Percentiles rank a stretch among this genome's conserved stretches.
Conservation (phyloP, 202 grass and related monocot genomes). For the Schoenoplectus triqueter region DNA sequence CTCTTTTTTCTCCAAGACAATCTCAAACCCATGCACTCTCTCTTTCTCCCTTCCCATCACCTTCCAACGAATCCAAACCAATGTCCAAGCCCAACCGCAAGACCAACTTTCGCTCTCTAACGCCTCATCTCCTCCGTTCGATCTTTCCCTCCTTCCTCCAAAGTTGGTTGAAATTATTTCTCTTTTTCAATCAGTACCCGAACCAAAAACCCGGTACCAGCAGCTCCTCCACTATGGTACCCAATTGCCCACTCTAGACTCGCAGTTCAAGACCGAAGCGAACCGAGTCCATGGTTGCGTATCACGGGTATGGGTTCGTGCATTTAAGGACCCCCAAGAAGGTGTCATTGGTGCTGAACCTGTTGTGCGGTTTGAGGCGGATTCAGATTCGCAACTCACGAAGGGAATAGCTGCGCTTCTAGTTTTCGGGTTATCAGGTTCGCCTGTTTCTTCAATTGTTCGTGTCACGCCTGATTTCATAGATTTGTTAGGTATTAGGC, state of each 20-base stretch:
- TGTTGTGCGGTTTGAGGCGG: constrained; percentile 71
- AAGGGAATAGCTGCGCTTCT: constrained; percentile 89
- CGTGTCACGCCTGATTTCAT: constrained; percentile 64
- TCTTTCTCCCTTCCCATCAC: constrained; percentile 48
- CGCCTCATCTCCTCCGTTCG: constrained; percentile 23
- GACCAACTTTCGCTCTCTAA: constrained; percentile 38
- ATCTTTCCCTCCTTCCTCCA: constrained; percentile 50
- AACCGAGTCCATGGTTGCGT: constrained; percentile 81
- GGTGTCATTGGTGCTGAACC: constrained; percentile 14
- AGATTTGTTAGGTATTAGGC: constrained; percentile 70
- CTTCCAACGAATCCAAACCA: constrained; percentile 59
- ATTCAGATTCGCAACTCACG: constrained; percentile 84
- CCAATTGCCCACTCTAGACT: constrained; percentile 69
- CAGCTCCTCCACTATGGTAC: constrained; percentile 90
- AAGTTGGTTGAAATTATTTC: constrained; percentile 60
- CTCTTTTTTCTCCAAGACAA: constrained; percentile 38
- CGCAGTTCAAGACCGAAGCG: constrained; percentile 63
- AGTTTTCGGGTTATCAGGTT: constrained; percentile 76
- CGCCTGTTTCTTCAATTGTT: constrained; percentile 56
- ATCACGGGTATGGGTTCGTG: constrained; percentile 93
- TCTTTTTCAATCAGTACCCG: constrained; percentile 82
- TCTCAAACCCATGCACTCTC: constrained; percentile 48
- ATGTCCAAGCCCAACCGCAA: constrained; percentile 42
- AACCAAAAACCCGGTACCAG: constrained; percentile 78
- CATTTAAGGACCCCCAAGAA: constrained; percentile 51